phyloP scores from a whole-genome alignment of 2,329 filamentous ascomycete species.

The Fusarium sp. region DNA sequence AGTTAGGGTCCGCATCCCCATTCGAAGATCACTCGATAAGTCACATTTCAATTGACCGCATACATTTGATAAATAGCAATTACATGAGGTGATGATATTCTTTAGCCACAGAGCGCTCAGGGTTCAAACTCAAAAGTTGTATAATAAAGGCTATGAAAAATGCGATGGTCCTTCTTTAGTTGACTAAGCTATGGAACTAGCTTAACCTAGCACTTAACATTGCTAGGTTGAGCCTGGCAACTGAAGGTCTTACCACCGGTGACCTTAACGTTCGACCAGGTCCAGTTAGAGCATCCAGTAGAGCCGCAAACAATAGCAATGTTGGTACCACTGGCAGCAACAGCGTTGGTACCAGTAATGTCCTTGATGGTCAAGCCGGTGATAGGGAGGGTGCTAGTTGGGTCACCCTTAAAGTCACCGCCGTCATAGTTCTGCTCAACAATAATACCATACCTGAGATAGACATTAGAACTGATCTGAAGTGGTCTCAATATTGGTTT shows the following conservation, averaged over 20 bases:
- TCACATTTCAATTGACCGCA: too few relatives aligned
- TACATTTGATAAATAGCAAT: too few relatives aligned
- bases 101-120: too few relatives aligned
- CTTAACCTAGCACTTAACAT: too few relatives aligned
- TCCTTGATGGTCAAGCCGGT: slow-evolving; percentile 60
- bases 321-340: slow-evolving; percentile 55
- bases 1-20: too few relatives aligned
- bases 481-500: rapidly evolving
- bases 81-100: too few relatives aligned
- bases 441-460: slow-evolving; percentile 50
- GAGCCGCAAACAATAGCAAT: slow-evolving; percentile 68
- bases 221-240: too few relatives aligned
- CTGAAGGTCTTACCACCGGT: slow-evolving; percentile 59
- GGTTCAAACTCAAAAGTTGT: too few relatives aligned
- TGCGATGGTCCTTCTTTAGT: too few relatives aligned
- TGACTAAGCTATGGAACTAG: too few relatives aligned
- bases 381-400: slow-evolving; percentile 65
- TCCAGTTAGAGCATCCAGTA: slow-evolving; percentile 62
- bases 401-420: slow-evolving; percentile 58
- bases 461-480: neutral
- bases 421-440: slow-evolving; percentile 63
- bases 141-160: too few relatives aligned
- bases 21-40: too few relatives aligned
- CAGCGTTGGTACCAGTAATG: slow-evolving; percentile 57
- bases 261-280: slow-evolving; percentile 62